Evolutionary conservation across 305 asterid species (phyloP).

Genomic region (Fraxinus sp.): DNA sequence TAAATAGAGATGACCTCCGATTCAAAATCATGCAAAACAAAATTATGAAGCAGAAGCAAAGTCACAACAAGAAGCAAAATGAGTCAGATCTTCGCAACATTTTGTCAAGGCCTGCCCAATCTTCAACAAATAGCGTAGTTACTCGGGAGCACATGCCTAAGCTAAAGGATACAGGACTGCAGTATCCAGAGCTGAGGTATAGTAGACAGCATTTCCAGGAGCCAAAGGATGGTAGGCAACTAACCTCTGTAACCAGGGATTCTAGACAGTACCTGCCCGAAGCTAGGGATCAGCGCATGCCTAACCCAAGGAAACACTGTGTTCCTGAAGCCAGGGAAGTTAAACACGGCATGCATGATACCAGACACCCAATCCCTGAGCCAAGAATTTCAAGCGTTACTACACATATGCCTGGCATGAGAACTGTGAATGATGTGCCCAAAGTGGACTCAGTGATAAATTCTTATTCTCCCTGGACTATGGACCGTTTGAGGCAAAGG

Average conservation of each 20-base stretch:
- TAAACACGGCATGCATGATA: constrained; percentile 28
- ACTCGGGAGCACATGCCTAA: constrained; percentile 39
- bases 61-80: constrained; percentile 48
- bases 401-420: constrained; percentile 26
- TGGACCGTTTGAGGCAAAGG: constrained; percentile 68
- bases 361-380: constrained; percentile 42
- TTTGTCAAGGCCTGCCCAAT: constrained; percentile 78
- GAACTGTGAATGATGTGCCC: constrained; percentile 41
- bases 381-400: constrained; percentile 33
- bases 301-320: constrained; percentile 43
- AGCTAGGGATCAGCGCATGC: constrained; percentile 26
- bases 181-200: constrained; percentile 33
- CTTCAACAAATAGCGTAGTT: constrained; percentile 47
- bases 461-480: constrained; percentile 75
- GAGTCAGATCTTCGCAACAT: constrained; percentile 68
- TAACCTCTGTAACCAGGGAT: constrained; percentile 29
- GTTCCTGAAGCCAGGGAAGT: constrained; percentile 33
- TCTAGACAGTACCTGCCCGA: constrained; percentile 31
- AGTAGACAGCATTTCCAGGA: constrained; percentile 29
- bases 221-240: constrained; percentile 40
- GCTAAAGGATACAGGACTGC: constrained; percentile 32
- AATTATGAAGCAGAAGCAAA: constrained; percentile 32
- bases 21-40: constrained; percentile 65
- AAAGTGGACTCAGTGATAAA: constrained; percentile 41
- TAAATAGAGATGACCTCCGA: constrained; percentile 72